Base-by-base conservation (phyloP, 371 early-diverging fungal genomes). In the Syncephalastrum monosporum region DNA sequence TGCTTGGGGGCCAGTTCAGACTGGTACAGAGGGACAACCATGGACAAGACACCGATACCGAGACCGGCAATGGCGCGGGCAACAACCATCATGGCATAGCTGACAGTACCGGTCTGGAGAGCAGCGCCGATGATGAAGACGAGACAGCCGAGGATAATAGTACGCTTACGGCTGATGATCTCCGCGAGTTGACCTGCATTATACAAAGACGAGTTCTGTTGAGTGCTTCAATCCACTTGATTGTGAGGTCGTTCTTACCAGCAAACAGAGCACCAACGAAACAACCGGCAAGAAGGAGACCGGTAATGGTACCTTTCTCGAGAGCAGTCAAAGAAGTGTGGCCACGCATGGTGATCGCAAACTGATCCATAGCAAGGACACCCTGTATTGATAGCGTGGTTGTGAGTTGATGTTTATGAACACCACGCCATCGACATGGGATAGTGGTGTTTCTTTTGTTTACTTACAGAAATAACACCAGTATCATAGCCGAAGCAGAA, bases 1-100 rank as follows among this genome's bases (percentile, higher is more conserved):
- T 72, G 68, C 58, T 74, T 73, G 56, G 80, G 80, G 14, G 95
- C 86, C 16, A 51, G n/a, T 2, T 59, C 47, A 15, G 53, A 53
- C 21, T 69, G 67, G 54, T 79, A 81, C 47, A 82, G 70, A 53
- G 84, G 84, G 14, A 75, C 78, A 50, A 68, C 58, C 72, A 82
- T 81, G 42, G 92, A 92, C 23, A 89, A 69, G 47, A 86, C 72
- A 68, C 96, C 96, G 41, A 91, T 79, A 58, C 87, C 91, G 6
- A 93, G 60, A 59, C 96, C 96, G 52, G 82, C 80, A 42, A 93
- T 57, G 45, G 85, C 77, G 42, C 95, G 86, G 29, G 90, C 92
- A 49, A 55, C 71, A 33, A 83, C 62, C 60, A 91, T 81, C 74
- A 82, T 68, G 29, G 67, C 82, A 50, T 79, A 74, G 49, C 69